These are phyloP conservation scores for Phialocephala subalpina DNA, from an alignment of 2,329 filamentous ascomycete genomes.

Conservation along the genomic window DNA sequence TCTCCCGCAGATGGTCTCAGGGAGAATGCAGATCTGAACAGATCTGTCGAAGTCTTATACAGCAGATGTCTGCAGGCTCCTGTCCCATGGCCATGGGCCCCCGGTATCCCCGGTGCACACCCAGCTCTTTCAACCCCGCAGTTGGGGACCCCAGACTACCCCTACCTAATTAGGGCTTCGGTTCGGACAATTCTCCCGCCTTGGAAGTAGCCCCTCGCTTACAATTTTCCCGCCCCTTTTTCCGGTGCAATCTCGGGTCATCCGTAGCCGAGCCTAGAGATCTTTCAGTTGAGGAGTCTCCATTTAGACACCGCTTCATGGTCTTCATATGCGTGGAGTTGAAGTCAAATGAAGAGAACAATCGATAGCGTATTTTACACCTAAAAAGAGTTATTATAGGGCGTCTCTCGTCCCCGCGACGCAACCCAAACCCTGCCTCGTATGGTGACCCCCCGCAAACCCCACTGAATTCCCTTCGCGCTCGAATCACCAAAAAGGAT, in stretches of 20 bases:
- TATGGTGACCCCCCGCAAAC: no score
- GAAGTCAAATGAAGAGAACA: background rate
- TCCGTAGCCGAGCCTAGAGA: background rate
- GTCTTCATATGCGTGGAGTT: no score
- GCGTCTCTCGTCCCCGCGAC: no score
- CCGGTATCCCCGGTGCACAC: slow-evolving; percentile 1
- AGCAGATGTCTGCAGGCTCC: background rate
- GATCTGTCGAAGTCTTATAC: background rate
- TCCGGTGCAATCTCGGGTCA: background rate
- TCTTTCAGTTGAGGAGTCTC: background rate
- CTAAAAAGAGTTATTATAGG: no score
- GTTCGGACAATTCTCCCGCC: background rate
- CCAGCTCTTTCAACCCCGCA: background rate
- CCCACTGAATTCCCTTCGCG: background rate
- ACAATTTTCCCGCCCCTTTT: background rate
- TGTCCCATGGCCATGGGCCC: background rate
- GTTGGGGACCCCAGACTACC: slow-evolving; percentile 12
- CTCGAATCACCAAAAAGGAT: background rate
- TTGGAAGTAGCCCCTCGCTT: background rate
- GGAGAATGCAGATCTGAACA: background rate
- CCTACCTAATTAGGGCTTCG: background rate
- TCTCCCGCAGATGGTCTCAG: background rate
- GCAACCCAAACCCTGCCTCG: no score
- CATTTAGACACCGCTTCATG: background rate
- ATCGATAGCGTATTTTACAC: no score